Conservation (phyloP, 2,329 filamentous ascomycete genomes). For the Amylocarpus encephaloides region DNA sequence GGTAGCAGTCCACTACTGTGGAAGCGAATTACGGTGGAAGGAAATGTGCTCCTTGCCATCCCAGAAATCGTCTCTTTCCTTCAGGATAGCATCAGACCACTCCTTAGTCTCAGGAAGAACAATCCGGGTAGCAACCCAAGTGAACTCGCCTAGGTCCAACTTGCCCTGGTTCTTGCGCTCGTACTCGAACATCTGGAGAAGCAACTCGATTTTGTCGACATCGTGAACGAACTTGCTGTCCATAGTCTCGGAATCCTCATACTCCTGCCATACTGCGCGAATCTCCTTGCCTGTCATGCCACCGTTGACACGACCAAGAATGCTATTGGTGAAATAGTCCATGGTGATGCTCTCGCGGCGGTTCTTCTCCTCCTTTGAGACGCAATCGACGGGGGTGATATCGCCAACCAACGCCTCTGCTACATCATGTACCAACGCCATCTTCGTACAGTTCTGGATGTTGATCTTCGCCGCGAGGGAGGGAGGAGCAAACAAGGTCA, state of each 20-base stretch:
- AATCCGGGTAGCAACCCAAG: conserved; percentile 68
- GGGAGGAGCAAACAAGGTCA: conserved; percentile 84
- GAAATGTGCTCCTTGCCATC: conserved; percentile 33
- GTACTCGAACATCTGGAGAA: conserved; percentile 95
- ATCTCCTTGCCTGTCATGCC: conserved; percentile 65
- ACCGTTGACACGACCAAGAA: conserved; percentile 72
- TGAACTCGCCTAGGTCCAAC: conserved; percentile 80
- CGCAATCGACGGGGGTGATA: conserved; percentile 86
- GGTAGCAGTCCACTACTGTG: conserved; percentile 11
- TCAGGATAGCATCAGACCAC: conserved; percentile 72
- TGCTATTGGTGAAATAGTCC: conserved; percentile 69
- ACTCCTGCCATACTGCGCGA: conserved; percentile 83
- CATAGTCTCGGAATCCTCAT: conserved; percentile 77
- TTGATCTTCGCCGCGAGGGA: conserved; percentile 66
- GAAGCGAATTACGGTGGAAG: not conserved
- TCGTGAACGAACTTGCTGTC: conserved; percentile 93
- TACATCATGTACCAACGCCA: conserved; percentile 97
- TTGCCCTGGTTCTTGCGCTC: conserved; percentile 63
- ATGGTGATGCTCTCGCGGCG: conserved; percentile 83
- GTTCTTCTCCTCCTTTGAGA: conserved; percentile 82
- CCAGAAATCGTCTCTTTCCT: conserved; percentile 73
- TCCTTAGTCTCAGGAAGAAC: conserved; percentile 68
- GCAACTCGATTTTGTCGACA: conserved; percentile 91
- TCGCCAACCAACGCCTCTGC: conserved; percentile 91
- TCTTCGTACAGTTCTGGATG: conserved; percentile 78